Evolutionary conservation across 2,329 filamentous ascomycete species (phyloP), one percentile per base, ranked within the genome.

Genomic region (Xylaria sp.): DNA sequence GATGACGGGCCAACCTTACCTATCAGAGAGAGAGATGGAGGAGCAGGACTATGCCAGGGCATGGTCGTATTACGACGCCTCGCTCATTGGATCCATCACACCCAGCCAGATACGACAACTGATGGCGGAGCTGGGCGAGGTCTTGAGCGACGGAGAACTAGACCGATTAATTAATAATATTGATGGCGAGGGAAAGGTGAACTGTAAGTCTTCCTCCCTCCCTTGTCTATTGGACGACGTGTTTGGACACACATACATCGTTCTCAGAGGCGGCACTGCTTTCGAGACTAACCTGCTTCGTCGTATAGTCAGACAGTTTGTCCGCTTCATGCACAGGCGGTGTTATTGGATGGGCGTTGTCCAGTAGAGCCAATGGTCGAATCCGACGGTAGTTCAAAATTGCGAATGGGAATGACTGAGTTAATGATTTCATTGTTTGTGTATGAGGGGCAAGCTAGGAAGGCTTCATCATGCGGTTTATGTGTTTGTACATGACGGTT

Each of bases 1-100:
- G 74, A 76, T 76, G 75, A 76, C 74, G 0, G 74, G 74, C 13
- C 71, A 73, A 55, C 66, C 69, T 2, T 72, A 70, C 64, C 66
- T 69, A 48, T 65, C 69, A 37, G 9, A 65, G 4, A 67, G 70
- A 9, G 62, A 65, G 4, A 67, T 69, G 10, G 62, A 63, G 10
- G 68, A 71, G 19, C 68, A 66, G 4, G 69, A 71, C 11, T 70
- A 71, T 52, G 65, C 67, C 39, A 65, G 65, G n/a, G 73, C 73
- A 1, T 75, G 74, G 74, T 71, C 70, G 57, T 63, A 70, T 55
- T 71, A 69, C 55, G 73, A 75, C 56, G 67, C 69, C 3, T 72
- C 69, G 2, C 63, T 74, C 18, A 69, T 73, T 23, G 66, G 72
- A 4, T 74, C 70, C 0, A 72, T 76, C 53, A 72, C 71, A 0